phyloP scores from a whole-genome alignment of 2,329 filamentous ascomycete species.

The Tolypocladium nubicola region DNA sequence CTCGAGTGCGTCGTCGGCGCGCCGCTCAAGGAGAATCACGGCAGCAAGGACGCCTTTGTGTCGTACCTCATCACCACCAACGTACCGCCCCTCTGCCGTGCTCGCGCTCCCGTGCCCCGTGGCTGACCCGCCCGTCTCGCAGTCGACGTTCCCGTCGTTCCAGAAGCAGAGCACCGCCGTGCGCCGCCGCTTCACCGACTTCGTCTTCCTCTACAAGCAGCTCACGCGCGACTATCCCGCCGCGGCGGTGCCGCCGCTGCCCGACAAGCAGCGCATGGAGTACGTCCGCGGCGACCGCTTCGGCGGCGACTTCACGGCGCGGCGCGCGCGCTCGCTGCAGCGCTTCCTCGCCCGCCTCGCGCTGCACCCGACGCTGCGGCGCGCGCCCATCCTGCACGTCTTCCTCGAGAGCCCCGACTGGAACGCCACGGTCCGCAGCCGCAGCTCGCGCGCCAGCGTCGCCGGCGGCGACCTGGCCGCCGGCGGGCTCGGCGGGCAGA shows the following conservation, averaged over 20 bases:
- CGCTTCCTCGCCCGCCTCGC: constrained; percentile 82
- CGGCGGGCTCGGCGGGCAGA: too few species aligned
- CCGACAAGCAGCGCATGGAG: constrained; percentile 98
- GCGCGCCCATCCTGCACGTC: constrained; percentile 69
- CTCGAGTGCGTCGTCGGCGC: constrained; percentile 76
- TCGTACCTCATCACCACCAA: constrained; percentile 90
- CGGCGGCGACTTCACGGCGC: constrained; percentile 79
- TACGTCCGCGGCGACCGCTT: constrained; percentile 96
- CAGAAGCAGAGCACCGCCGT: constrained; percentile 69
- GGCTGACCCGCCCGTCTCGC: neutral
- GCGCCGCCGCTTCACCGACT: constrained; percentile 92
- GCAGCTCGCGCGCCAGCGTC: constrained; percentile 54
- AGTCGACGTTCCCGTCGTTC: constrained; percentile 94
- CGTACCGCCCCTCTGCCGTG: constrained; percentile 20
- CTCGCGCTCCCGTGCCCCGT: too few species aligned
- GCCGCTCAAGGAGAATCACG: constrained; percentile 90
- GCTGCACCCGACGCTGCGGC: constrained; percentile 78
- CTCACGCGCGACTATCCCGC: constrained; percentile 80
- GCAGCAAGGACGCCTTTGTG: constrained; percentile 92
- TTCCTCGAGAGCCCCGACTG: constrained; percentile 92
- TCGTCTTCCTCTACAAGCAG: constrained; percentile 90
- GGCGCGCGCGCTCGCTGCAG: constrained; percentile 81
- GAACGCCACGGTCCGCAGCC: constrained; percentile 88
- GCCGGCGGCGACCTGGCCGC: constrained; percentile 26
- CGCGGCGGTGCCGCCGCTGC: constrained; percentile 85